phyloP scores from a whole-genome alignment of 2,329 filamentous ascomycete genomes.

The Alternaria gaisen region DNA sequence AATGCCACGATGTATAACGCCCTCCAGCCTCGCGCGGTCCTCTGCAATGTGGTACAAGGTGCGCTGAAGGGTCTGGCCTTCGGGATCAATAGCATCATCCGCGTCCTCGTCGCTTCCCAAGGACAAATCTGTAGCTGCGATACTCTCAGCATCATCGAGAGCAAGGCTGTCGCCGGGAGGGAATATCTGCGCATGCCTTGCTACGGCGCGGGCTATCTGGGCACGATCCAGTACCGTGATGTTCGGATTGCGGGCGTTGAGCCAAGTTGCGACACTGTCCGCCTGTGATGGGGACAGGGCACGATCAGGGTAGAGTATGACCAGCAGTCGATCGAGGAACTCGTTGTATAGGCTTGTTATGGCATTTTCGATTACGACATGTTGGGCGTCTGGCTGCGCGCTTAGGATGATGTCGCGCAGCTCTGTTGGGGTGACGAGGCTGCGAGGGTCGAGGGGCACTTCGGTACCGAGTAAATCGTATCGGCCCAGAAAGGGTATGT shows the following conservation, averaged over 20 bases:
- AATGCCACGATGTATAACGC: constrained; percentile 88
- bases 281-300: constrained; percentile 30
- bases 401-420: constrained; percentile 35
- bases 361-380: constrained; percentile 29
- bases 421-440: constrained; percentile 29
- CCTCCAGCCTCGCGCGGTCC: constrained; percentile 80
- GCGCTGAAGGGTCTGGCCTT: constrained; percentile 82
- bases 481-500: constrained; percentile 35
- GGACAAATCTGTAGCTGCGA: constrained; percentile 45
- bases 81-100: constrained; percentile 51
- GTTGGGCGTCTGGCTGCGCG: constrained; percentile 27
- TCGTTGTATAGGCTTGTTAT: constrained; percentile 41
- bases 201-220: constrained; percentile 29
- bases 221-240: constrained; percentile 2
- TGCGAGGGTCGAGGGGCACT: constrained; percentile 34
- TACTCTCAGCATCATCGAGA: constrained; percentile 37
- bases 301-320: constrained; percentile 28
- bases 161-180: constrained; percentile 9
- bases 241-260: constrained; percentile 29
- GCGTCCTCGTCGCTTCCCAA: constrained; percentile 44
- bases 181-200: constrained; percentile 33
- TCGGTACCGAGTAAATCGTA: constrained; percentile 36
- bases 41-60: constrained; percentile 92
- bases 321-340: constrained; percentile 43
- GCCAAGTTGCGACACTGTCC: constrained; percentile 28